Evolutionary conservation across 805 yeast genomes (phyloP), one percentile per base, ranked within the genome.

Genomic region (Candida koratica): DNA sequence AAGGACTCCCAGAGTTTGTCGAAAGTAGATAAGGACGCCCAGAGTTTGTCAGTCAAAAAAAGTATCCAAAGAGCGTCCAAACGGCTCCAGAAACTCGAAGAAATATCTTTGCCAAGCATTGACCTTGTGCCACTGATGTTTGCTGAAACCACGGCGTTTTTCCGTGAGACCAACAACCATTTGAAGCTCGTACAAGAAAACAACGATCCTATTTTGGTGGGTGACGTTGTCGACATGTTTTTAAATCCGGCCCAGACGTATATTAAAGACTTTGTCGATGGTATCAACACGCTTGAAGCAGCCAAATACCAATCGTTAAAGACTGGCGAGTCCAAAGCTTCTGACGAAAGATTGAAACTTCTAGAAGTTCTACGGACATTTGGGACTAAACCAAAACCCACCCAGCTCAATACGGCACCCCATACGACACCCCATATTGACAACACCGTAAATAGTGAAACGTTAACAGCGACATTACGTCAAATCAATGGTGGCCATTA

Each of bases 331-430:
- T 14, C 20, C 16, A 15, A 20, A 6, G 28, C 28, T 19, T 40
- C 34, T 26, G 35, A 28, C 28, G 41, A 65, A 30, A 56, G 57
- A 25, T 37, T 52, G 9, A 54, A 56, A 28, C 51, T 65, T 12
- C 37, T 65, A 3, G 70, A 64, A 24, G 66, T 65, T 1, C 51
- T 66, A n/a, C 53, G 57, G 16, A 40, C 43, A 1, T 39, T 39
- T 18, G 39, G 42, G 11, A 35, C 32, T 12, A 39, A 35, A 8
- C 19, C 36, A 3, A 29, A 33, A 33, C 19, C 17, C 5, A 16
- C 2, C 10, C 25, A 11, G 2, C n/a, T n/a, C n/a, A n/a, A n/a
- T n/a, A 24, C 30, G 7, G 27, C 28, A 16, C 16, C 14, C 3
- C 27, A 14, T 9, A 6, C 30, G 11, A 22, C 9, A 3, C 12